Percentiles rank a stretch among this genome's conserved stretches.
phyloP scores from a whole-genome alignment of 2,329 filamentous ascomycete genomes.

The Fusarium sp. region DNA sequence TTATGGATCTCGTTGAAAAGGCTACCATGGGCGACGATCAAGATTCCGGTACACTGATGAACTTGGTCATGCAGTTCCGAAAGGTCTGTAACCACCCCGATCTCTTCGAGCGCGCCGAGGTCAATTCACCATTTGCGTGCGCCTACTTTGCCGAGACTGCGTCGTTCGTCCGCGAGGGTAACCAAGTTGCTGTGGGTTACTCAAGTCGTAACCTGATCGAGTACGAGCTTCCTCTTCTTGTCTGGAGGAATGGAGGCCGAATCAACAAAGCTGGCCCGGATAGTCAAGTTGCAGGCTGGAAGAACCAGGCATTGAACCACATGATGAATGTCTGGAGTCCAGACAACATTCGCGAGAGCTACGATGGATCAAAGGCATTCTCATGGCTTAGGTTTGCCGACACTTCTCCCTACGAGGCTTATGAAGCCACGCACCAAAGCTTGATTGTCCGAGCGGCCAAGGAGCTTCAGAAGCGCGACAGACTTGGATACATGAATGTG shows the following conservation, averaged over 20 bases:
- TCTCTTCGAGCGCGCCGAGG: slow-evolving; percentile 94
- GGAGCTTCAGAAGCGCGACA: slow-evolving; percentile 65
- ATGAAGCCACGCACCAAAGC: slow-evolving; percentile 74
- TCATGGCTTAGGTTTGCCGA: slow-evolving; percentile 93
- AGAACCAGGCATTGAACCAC: slow-evolving; percentile 79
- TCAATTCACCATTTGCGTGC: slow-evolving; percentile 84
- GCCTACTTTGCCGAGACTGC: slow-evolving; percentile 94
- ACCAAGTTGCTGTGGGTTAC: slow-evolving; percentile 83
- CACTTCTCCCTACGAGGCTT: slow-evolving; percentile 78
- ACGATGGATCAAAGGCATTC: slow-evolving; percentile 74
- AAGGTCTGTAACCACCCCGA: slow-evolving; percentile 99
- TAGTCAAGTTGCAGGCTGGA: slow-evolving; percentile 83
- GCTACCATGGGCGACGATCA: slow-evolving; percentile 93
- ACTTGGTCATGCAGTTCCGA: slow-evolving; percentile 99
- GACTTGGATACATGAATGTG: slow-evolving; percentile 75
- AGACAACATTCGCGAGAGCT: slow-evolving; percentile 77
- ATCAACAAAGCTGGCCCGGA: slow-evolving; percentile 78
- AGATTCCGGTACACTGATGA: slow-evolving; percentile 97
- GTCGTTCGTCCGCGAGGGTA: slow-evolving; percentile 92
- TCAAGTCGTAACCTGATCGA: slow-evolving; percentile 89
- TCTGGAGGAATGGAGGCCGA: slow-evolving; percentile 86
- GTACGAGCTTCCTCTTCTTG: slow-evolving; percentile 81
- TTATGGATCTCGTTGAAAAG: slow-evolving; percentile 98
- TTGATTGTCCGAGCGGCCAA: slow-evolving; percentile 80
- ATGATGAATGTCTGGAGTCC: slow-evolving; percentile 93